Conservation (phyloP, 2,329 filamentous ascomycete genomes). For the Corniculantispora saksenae region DNA sequence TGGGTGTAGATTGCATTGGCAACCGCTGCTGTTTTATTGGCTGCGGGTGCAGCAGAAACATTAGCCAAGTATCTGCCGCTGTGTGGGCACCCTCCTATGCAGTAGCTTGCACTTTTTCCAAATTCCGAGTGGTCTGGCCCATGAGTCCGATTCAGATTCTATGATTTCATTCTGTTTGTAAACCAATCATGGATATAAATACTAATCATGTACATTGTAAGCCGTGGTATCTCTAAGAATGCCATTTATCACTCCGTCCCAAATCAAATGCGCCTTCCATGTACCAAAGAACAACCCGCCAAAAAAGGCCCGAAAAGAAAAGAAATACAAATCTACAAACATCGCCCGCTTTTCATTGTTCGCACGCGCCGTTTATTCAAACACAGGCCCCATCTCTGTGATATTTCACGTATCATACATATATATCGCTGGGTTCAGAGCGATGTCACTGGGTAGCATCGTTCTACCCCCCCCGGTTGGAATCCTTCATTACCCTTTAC, state of each 20-base stretch:
- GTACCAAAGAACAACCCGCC: neutral
- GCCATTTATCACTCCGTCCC: neutral
- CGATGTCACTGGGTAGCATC: neutral
- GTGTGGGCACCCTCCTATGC: no score
- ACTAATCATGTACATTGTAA: constrained; percentile 1
- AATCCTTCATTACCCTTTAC: neutral
- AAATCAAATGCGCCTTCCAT: constrained; percentile 4
- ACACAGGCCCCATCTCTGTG: neutral
- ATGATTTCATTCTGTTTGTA: neutral
- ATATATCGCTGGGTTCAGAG: neutral
- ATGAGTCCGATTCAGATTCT: neutral
- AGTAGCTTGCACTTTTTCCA: neutral
- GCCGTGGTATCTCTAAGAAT: constrained; percentile 5
- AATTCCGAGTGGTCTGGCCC: neutral
- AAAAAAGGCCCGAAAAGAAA: neutral
- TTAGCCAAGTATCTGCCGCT: neutral
- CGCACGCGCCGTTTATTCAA: neutral
- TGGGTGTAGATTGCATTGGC: constrained; percentile 7
- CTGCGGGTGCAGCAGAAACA: neutral
- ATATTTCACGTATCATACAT: neutral
- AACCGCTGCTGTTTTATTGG: constrained; percentile 9
- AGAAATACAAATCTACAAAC: neutral
- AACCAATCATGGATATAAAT: neutral
- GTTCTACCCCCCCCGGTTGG: neutral
- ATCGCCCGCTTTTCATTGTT: neutral